Evolutionary conservation across 2,329 filamentous ascomycete genomes (phyloP), one percentile per base, ranked within the genome.

Genomic region (Aspergillus niger): DNA sequence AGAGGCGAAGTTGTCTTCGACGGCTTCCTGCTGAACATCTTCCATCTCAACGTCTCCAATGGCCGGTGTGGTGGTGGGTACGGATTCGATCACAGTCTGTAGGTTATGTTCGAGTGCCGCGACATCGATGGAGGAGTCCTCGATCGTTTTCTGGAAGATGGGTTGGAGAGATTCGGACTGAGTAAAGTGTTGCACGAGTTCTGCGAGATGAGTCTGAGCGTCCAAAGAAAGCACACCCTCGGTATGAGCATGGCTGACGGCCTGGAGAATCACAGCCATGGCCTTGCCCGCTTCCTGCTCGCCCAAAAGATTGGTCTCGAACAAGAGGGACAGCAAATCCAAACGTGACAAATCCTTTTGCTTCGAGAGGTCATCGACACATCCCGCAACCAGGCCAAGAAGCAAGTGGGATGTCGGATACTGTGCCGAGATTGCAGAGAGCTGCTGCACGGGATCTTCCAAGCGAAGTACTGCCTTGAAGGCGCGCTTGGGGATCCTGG

Each of bases 41-140:
- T 76, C 77, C 81, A 86, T 86, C 15, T 80, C 74, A 8, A 79
- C 76, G 65, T 86, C 84, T 51, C 82, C 78, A 24, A 79, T 72
- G 2, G 79, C 67, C 55, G 81, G 79, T 36, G 32, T 36, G n/a
- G 83, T 79, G 17, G 85, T 75, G 39, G 82, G 73, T 48, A 84
- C 74, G 67, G 84, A 83, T 43, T 89, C 85, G 62, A 93, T 85
- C 8, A 87, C 85, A 8, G 89, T 85, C 58, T 91, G 88, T 20
- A 96, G 81, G 66, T 86, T 89, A 77, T 91, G 83, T 76, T 95
- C 91, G 17, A 95, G 78, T 51, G 87, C 84, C 62, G 91, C 86
- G 48, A 95, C 84, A 69, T 95, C 89, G 61, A 92, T 83, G 11
- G 88, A 85, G 7, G 86, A 84, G 43, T 89, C 85, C 38, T 86